These are phyloP conservation scores for Boletus coccyginus DNA, from an alignment of 768 basidiomycete genomes.

Conservation along the genomic window DNA sequence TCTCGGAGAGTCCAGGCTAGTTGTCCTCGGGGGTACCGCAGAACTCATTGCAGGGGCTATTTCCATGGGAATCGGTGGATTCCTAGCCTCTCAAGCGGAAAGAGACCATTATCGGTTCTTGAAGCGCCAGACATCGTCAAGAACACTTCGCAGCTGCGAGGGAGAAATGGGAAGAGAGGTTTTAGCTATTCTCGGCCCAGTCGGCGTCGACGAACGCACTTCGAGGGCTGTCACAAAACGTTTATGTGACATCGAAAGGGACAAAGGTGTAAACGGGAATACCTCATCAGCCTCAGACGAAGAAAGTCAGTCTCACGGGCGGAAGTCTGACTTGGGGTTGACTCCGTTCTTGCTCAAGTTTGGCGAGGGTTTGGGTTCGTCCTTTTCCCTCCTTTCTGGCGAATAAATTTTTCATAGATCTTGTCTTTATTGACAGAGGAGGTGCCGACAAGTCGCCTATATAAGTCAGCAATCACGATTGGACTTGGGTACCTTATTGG, in stretches of 20 bases:
- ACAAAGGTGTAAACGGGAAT: constrained; percentile 22
- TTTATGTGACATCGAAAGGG: constrained; percentile 65
- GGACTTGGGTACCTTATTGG: constrained; percentile 93
- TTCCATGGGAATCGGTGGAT: constrained; percentile 98
- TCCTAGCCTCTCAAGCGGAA: constrained; percentile 95
- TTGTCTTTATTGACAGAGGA: constrained; percentile 58
- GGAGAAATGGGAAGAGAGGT: constrained; percentile 98
- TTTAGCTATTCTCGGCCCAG: constrained; percentile 77
- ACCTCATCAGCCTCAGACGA: constrained; percentile 38
- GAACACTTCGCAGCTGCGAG: constrained; percentile 85
- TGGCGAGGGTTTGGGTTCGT: constrained; percentile 85
- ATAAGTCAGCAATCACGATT: constrained; percentile 91
- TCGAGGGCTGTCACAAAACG: constrained; percentile 76
- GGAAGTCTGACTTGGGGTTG: constrained; percentile 79
- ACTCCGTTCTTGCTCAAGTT: constrained; percentile 95
- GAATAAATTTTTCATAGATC: background rate
- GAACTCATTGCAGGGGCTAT: constrained; percentile 97
- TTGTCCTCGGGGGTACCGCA: constrained; percentile 90
- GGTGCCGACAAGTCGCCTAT: constrained; percentile 78
- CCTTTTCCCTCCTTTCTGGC: background rate
- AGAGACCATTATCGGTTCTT: constrained; percentile 91
- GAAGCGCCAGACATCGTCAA: constrained; percentile 65
- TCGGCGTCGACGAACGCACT: constrained; percentile 84
- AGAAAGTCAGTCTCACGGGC: constrained; percentile 56
- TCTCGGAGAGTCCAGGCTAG: constrained; percentile 85